These are phyloP conservation scores for Solanum appendiculatum DNA, from an alignment of 257 asterid genomes.

Conservation along the genomic window DNA sequence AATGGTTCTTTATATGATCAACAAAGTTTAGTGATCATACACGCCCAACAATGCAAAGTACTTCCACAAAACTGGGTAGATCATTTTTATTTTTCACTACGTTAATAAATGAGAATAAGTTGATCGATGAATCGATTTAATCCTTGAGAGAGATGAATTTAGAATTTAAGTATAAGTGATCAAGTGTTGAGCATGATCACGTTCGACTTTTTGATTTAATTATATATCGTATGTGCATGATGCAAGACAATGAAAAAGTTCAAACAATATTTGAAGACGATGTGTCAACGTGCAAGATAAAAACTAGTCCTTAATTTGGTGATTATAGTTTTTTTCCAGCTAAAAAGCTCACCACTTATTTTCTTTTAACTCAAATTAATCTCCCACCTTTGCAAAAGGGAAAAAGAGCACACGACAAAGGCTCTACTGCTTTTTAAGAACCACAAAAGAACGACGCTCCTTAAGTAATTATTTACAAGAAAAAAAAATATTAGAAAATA, in stretches of 20 bases:
- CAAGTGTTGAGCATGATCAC: not conserved
- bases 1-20: not conserved
- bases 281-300: not conserved
- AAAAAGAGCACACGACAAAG: conserved; percentile 30
- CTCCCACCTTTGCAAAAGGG: not conserved
- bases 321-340: not conserved
- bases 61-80: not conserved
- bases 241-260: not conserved
- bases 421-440: conserved; percentile 23
- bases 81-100: not conserved
- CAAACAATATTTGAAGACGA: not conserved
- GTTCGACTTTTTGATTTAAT: not conserved
- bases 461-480: not conserved
- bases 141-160: not conserved
- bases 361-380: not conserved
- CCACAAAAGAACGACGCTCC: not conserved
- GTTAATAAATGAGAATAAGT: not conserved
- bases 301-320: not conserved
- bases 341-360: not conserved
- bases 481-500: not conserved
- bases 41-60: no score
- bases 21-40: not conserved
- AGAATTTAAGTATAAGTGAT: not conserved
- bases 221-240: not conserved
- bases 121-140: not conserved